A percentile compares a stretch with the other conserved stretches of the same genome.
Evolutionary conservation across 2,329 filamentous ascomycete species (phyloP).

Genomic region (Gnomoniopsis sp.): DNA sequence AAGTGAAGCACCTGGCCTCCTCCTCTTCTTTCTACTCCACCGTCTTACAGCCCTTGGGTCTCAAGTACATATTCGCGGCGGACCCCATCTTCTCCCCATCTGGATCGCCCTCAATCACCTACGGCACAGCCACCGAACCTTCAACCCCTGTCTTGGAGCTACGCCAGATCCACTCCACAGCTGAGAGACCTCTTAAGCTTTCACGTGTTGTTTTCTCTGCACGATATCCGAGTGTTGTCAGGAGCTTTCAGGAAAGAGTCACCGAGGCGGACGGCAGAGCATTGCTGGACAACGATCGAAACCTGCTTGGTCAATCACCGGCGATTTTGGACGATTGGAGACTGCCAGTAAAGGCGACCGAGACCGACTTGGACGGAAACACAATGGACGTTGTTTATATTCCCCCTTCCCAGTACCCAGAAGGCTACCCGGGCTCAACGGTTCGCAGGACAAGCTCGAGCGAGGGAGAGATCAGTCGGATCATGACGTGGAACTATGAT

Average conservation of each 20-base stretch:
- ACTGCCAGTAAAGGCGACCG: neutral
- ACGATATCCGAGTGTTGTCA: constrained; percentile 60
- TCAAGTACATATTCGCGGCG: constrained; percentile 58
- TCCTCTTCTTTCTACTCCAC: constrained; percentile 82
- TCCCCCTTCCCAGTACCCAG: constrained; percentile 30
- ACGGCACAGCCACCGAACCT: constrained; percentile 32
- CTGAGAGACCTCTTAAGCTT: constrained; percentile 37
- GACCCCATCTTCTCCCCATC: constrained; percentile 11
- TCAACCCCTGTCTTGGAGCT: constrained; percentile 42
- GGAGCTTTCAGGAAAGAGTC: constrained; percentile 65
- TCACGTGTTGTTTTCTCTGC: constrained; percentile 65
- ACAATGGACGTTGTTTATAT: constrained; percentile 74
- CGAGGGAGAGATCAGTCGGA: constrained; percentile 37
- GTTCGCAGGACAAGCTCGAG: constrained; percentile 34
- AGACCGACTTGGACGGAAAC: constrained; percentile 76
- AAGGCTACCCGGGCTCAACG: constrained; percentile 32
- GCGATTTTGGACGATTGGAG: neutral
- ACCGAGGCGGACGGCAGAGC: constrained; percentile 6
- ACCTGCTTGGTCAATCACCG: constrained; percentile 20
- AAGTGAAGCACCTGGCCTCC: constrained; percentile 73
- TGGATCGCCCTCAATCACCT: constrained; percentile 36
- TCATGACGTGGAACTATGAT: constrained; percentile 49
- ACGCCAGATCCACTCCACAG: constrained; percentile 34
- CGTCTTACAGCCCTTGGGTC: constrained; percentile 72
- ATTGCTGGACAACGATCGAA: constrained; percentile 17